phyloP scores from a whole-genome alignment of 2,329 filamentous ascomycete species.

The Rutstroemia sydowiana region DNA sequence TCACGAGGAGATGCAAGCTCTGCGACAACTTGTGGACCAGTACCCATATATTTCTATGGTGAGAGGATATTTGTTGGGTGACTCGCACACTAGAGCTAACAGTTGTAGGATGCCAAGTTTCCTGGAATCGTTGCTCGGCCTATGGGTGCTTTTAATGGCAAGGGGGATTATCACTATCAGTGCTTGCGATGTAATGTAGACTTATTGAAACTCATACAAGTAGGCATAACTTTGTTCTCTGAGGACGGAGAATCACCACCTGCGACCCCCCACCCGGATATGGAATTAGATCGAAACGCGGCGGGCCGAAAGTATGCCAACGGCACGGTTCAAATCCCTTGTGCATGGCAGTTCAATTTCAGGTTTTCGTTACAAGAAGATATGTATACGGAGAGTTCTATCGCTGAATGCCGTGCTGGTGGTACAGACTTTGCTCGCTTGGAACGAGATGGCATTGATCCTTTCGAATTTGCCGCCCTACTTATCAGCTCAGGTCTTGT shows the following conservation, averaged over 20 bases:
- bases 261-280: conserved; percentile 41
- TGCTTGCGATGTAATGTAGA: conserved; percentile 96
- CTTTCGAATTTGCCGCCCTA: conserved; percentile 78
- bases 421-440: conserved; percentile 88
- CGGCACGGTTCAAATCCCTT: conserved; percentile 53
- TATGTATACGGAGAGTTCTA: conserved; percentile 96
- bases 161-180: conserved; percentile 98
- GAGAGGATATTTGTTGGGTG: conserved; percentile 33
- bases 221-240: conserved; percentile 90
- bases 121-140: conserved; percentile 94
- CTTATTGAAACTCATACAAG: conserved; percentile 93
- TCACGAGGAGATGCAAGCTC: conserved; percentile 78
- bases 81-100: conserved; percentile 18
- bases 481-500: conserved; percentile 90
- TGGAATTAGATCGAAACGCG: conserved; percentile 36
- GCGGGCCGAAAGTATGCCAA: conserved; percentile 40
- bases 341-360: conserved; percentile 99
- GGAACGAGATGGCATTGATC: conserved; percentile 84
- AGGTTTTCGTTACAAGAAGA: conserved; percentile 89
- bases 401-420: conserved; percentile 80
- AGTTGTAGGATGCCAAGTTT: conserved; percentile 82
- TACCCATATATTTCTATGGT: conserved; percentile 98
- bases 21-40: conserved; percentile 77
- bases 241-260: conserved; percentile 82
- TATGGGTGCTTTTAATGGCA: conserved; percentile 89